A percentile compares a stretch with the other conserved stretches of the same genome.
Evolutionary conservation across 306 rosid species (phyloP).

Genomic region (barrel medic (Medicago truncatula)): DNA sequence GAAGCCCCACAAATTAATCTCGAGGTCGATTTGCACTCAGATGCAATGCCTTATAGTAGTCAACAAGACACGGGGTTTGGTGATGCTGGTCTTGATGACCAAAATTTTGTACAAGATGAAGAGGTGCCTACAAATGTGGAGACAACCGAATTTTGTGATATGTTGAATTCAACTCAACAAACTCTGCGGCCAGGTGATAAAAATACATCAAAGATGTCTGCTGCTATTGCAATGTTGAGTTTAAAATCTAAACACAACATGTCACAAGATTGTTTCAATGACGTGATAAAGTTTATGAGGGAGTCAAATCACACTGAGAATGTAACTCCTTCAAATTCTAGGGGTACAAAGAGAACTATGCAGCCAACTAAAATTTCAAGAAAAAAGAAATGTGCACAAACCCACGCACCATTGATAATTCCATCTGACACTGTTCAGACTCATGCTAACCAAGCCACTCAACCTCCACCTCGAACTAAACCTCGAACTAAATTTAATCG

Average conservation of each 20-base stretch:
- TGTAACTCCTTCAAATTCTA: neutral
- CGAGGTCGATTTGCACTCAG: neutral
- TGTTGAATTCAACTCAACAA: neutral
- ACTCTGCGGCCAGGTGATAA: neutral
- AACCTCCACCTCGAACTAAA: slow-evolving; percentile 14
- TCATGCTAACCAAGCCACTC: neutral
- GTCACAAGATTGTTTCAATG: slow-evolving; percentile 22
- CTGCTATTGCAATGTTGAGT: neutral
- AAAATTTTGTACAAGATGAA: neutral
- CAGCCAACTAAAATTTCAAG: neutral
- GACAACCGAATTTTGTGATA: neutral
- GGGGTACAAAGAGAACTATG: neutral
- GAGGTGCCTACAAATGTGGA: slow-evolving; percentile 1
- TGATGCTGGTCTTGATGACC: neutral
- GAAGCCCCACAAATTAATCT: neutral
- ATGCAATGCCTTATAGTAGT: neutral
- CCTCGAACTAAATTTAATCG: neutral
- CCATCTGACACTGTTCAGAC: neutral
- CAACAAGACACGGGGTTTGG: slow-evolving; percentile 2
- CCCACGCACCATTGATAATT: neutral
- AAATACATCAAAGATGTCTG: neutral
- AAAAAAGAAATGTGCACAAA: neutral
- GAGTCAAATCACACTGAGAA: neutral
- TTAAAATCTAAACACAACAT: slow-evolving; percentile 26
- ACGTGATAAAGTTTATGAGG: neutral